A percentile compares a stretch with the other conserved stretches of the same genome.
These are phyloP conservation scores for Penicillium lividum DNA, from an alignment of 495 filamentous ascomycete genomes.

Conservation along the genomic window DNA sequence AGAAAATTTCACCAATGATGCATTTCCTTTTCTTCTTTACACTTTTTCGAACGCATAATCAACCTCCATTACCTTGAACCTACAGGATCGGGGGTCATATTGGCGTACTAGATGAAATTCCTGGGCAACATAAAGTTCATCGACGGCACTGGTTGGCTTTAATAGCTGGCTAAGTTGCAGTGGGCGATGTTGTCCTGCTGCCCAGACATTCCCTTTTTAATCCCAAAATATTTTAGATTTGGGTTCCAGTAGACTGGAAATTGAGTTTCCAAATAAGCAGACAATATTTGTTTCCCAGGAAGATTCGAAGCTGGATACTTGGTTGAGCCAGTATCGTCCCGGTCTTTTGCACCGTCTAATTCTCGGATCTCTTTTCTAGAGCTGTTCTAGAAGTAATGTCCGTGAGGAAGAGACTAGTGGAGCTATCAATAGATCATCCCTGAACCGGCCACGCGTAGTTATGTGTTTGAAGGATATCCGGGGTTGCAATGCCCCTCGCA, in stretches of 20 bases:
- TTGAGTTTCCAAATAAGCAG: not conserved
- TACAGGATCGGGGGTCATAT: conserved; percentile 57
- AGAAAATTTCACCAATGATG: conserved; percentile 18
- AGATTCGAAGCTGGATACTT: not conserved
- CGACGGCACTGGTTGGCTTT: conserved; percentile 31
- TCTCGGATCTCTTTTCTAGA: not conserved
- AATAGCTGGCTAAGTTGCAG: conserved; percentile 26
- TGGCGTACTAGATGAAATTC: conserved; percentile 51
- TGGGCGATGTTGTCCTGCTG: conserved; percentile 47
- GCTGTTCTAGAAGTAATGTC: conserved; percentile 8
- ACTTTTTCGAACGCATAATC: conserved; percentile 57
- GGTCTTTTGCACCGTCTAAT: not conserved
- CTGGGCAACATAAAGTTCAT: conserved; percentile 33
- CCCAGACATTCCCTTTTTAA: conserved; percentile 33
- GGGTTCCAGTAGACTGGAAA: not conserved
- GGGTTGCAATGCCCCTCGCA: conserved; percentile 21
- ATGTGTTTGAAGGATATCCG: conserved; percentile 1
- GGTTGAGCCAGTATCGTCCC: not conserved
- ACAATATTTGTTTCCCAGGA: not conserved
- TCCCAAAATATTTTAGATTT: not conserved
- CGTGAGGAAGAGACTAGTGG: conserved; percentile 2
- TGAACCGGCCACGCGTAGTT: conserved; percentile 7
- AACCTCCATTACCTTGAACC: conserved; percentile 48
- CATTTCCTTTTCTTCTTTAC: conserved; percentile 37
- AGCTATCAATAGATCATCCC: conserved; percentile 5